Evolutionary conservation across 805 yeast genomes (phyloP).

Genomic region (Pichia ethanolica): DNA sequence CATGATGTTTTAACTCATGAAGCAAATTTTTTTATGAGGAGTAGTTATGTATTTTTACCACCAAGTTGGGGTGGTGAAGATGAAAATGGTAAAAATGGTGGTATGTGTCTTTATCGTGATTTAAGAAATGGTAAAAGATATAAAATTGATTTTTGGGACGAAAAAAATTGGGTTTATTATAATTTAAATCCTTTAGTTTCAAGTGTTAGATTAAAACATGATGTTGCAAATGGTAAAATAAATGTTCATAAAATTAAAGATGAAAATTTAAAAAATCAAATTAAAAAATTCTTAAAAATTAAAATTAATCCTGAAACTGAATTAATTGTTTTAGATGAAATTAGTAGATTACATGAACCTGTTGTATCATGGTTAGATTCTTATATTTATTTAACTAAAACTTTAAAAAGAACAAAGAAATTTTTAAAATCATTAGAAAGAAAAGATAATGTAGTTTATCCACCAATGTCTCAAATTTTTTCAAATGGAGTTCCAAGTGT

Average conservation of each 20-base stretch:
- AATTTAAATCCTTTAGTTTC: constrained; percentile 70
- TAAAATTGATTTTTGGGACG: constrained; percentile 65
- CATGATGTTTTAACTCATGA: constrained; percentile 72
- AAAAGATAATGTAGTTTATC: constrained; percentile 46
- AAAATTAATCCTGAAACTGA: constrained; percentile 5
- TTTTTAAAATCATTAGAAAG: constrained; percentile 52
- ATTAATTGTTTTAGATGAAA: constrained; percentile 5
- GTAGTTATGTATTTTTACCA: constrained; percentile 75
- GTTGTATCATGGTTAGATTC: constrained; percentile 3
- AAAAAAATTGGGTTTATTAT: constrained; percentile 71
- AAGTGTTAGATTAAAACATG: constrained; percentile 16
- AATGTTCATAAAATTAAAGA: neutral
- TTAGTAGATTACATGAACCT: constrained; percentile 11
- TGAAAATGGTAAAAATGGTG: constrained; percentile 14
- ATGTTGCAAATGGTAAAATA: constrained; percentile 2
- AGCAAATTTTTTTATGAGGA: constrained; percentile 82
- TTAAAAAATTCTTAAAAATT: constrained; percentile 3
- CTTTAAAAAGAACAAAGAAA: constrained; percentile 51
- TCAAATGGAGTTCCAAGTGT: constrained; percentile 83
- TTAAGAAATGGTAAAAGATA: constrained; percentile 41
- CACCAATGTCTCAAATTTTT: constrained; percentile 78
- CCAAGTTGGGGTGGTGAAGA: constrained; percentile 36
- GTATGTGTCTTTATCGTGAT: constrained; percentile 70
- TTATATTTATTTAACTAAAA: constrained; percentile 53
- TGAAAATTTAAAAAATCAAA: neutral